These are phyloP conservation scores for Miscanthus sacchariflorus DNA, from an alignment of 202 grass and related monocot genomes.

Conservation along the genomic window DNA sequence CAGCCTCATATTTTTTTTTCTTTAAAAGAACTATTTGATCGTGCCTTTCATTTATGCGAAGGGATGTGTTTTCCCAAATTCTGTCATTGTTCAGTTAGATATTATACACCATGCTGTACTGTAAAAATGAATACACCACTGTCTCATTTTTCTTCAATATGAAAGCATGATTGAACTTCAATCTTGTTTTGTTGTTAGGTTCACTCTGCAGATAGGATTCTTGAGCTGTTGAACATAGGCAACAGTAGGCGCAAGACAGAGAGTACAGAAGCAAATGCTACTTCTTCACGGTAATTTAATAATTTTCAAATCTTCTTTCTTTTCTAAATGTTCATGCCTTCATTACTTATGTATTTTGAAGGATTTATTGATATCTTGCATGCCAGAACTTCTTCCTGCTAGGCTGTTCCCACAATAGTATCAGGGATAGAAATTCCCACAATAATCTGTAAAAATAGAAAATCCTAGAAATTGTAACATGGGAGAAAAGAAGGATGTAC, in stretches of 20 bases:
- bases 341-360: constrained; percentile 20
- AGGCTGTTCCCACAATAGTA: background rate
- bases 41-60: constrained; percentile 9
- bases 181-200: constrained; percentile 59
- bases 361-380: background rate
- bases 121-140: background rate
- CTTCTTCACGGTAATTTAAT: constrained; percentile 86
- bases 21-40: background rate
- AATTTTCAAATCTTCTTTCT: background rate
- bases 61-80: background rate
- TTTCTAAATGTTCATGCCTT: background rate
- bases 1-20: background rate
- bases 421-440: background rate
- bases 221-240: constrained; percentile 98
- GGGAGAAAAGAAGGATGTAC: background rate
- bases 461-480: constrained; percentile 2
- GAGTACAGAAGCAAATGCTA: constrained; percentile 94
- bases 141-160: background rate
- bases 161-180: constrained; percentile 9
- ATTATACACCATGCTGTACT: constrained; percentile 20
- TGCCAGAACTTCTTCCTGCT: constrained; percentile 24
- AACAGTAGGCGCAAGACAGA: constrained; percentile 98
- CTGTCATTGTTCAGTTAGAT: background rate
- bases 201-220: constrained; percentile 97
- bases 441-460: background rate